Conservation (phyloP, 208 protist genomes). For the Dictyostelium gargantuum region DNA sequence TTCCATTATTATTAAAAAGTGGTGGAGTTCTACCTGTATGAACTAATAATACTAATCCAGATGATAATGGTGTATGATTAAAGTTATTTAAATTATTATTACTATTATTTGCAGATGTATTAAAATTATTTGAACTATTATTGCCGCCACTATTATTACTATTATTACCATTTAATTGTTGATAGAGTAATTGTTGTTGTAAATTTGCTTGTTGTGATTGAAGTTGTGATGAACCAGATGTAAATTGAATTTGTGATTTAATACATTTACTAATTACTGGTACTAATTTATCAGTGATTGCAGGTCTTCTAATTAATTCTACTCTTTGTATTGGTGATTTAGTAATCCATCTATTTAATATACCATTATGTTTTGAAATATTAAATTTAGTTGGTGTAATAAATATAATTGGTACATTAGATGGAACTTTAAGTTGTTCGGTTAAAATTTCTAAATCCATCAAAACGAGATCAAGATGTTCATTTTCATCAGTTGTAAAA, state of each 20-base stretch:
- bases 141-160: neutral
- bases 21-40: neutral
- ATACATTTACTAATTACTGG: constrained; percentile 18
- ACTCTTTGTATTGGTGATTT: neutral
- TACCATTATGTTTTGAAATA: constrained; percentile 27
- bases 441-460: constrained; percentile 21
- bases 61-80: neutral
- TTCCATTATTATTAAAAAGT: neutral
- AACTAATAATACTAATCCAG: neutral
- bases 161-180: neutral
- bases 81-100: neutral
- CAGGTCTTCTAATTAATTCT: constrained; percentile 37
- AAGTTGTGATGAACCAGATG: neutral
- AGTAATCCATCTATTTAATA: neutral
- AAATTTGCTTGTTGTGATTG: constrained; percentile 1
- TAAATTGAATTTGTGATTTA: neutral
- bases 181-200: neutral
- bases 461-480: neutral
- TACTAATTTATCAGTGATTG: constrained; percentile 14
- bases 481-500: neutral
- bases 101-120: neutral
- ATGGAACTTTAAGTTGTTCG: neutral
- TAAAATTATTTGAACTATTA: neutral
- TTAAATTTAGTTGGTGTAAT: constrained; percentile 54
- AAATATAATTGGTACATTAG: constrained; percentile 3